Conservation (phyloP, 768 basidiomycete species). For the Tulasnella sp. region DNA sequence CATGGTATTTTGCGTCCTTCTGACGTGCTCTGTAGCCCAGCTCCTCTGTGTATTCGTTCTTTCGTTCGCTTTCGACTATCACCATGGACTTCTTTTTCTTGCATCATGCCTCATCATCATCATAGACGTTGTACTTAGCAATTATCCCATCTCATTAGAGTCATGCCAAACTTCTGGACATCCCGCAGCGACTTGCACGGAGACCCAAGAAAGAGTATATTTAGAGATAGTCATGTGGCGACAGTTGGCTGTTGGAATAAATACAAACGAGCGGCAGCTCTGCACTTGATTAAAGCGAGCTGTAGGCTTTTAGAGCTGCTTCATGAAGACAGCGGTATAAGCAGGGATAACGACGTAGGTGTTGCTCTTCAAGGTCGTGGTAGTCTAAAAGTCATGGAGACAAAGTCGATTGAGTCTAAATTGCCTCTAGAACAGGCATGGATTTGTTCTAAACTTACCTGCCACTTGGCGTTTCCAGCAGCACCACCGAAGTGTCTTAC, state of each 20-base stretch:
- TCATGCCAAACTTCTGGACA: background rate
- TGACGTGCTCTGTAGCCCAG: background rate
- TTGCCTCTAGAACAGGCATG: background rate
- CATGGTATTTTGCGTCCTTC: background rate
- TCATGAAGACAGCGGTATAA: constrained; percentile 30
- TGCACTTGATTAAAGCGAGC: too few relatives aligned
- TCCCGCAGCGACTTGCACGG: background rate
- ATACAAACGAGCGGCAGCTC: too few relatives aligned
- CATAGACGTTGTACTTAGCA: background rate
- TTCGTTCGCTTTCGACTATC: background rate
- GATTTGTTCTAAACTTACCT: constrained; percentile 23
- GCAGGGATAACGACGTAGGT: constrained; percentile 28
- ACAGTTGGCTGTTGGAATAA: background rate
- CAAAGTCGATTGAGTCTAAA: background rate
- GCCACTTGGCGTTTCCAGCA: constrained; percentile 44
- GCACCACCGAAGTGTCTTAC: constrained; percentile 45
- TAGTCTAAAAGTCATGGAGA: constrained; percentile 19
- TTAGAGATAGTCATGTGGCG: background rate
- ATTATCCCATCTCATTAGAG: background rate
- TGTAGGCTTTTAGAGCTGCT: constrained; percentile 17
- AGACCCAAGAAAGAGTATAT: background rate
- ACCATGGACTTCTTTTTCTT: background rate
- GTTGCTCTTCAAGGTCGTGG: constrained; percentile 24
- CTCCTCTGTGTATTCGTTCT: background rate
- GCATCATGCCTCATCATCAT: background rate